Evolutionary conservation across 495 filamentous ascomycete genomes (phyloP).

Genomic region (Penicillium coprophilum): DNA sequence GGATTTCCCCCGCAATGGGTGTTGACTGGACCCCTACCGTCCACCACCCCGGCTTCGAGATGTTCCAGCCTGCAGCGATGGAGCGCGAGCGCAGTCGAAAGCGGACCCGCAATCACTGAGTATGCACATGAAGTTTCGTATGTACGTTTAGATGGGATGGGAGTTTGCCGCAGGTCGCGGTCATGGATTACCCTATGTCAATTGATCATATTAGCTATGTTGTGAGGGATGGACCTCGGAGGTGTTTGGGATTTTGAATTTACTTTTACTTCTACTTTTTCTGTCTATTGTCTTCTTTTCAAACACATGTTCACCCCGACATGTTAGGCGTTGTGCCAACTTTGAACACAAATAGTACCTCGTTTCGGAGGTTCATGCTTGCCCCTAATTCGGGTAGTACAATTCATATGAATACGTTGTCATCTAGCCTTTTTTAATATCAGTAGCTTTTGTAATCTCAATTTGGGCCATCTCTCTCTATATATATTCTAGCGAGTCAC

Average conservation of each 20-base stretch:
- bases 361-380: background rate
- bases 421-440: background rate
- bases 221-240: constrained; percentile 1
- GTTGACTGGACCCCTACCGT: constrained; percentile 37
- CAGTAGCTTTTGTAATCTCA: background rate
- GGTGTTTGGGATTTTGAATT: background rate
- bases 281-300: background rate
- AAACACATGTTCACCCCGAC: background rate
- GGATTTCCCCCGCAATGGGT: constrained; percentile 40
- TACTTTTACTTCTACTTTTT: background rate
- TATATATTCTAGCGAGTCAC: background rate
- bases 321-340: background rate
- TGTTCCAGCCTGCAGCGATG: constrained; percentile 25
- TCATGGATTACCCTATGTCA: constrained; percentile 1
- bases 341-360: constrained; percentile 1
- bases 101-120: constrained; percentile 28
- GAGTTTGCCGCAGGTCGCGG: constrained; percentile 3
- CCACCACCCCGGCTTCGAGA: constrained; percentile 16
- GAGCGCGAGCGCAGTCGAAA: constrained; percentile 34
- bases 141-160: constrained; percentile 12
- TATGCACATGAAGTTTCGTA: background rate
- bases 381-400: background rate
- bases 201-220: constrained; percentile 11
- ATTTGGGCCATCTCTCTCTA: background rate
- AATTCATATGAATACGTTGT: background rate